Conservation (phyloP, 352 stramenopile genomes). For the Pilasporangium apinafurcum region DNA sequence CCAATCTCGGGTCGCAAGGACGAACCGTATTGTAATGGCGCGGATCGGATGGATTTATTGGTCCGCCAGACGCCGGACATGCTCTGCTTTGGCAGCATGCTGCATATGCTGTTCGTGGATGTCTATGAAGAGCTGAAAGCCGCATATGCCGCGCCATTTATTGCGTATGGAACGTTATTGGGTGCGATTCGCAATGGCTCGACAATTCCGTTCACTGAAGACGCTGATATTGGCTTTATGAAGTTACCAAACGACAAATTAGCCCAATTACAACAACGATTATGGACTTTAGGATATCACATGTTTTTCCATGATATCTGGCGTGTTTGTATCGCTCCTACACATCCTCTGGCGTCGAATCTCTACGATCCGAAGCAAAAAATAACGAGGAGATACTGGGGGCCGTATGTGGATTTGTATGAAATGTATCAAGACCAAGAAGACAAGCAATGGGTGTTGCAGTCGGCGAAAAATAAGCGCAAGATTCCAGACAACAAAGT, state of each 20-base stretch:
- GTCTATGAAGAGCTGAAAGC: slow-evolving; percentile 18
- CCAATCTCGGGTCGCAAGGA: slow-evolving; percentile 42
- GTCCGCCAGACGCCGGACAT: not conserved
- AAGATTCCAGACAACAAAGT: not conserved
- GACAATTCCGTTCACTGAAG: slow-evolving; percentile 35
- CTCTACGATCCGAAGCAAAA: slow-evolving; percentile 1
- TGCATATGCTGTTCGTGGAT: slow-evolving; percentile 31
- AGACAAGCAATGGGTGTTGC: not conserved
- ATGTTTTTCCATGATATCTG: slow-evolving; percentile 6
- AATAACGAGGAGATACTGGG: not conserved
- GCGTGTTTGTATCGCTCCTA: slow-evolving; percentile 5
- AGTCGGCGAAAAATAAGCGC: too few species aligned
- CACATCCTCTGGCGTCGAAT: slow-evolving; percentile 3
- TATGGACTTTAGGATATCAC: slow-evolving; percentile 3
- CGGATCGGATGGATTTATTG: slow-evolving; percentile 36
- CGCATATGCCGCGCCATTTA: slow-evolving; percentile 4
- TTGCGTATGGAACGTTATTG: slow-evolving; percentile 28
- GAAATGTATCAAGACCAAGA: not conserved
- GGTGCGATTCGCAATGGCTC: slow-evolving; percentile 24
- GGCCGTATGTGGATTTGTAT: not conserved
- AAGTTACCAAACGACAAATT: not conserved
- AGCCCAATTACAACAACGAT: not conserved
- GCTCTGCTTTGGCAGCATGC: slow-evolving; percentile 19
- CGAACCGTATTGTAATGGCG: slow-evolving; percentile 28
- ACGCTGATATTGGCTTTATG: slow-evolving; percentile 24